Base-by-base conservation (phyloP, 257 asterid species). In the Cruciata laevipes region DNA sequence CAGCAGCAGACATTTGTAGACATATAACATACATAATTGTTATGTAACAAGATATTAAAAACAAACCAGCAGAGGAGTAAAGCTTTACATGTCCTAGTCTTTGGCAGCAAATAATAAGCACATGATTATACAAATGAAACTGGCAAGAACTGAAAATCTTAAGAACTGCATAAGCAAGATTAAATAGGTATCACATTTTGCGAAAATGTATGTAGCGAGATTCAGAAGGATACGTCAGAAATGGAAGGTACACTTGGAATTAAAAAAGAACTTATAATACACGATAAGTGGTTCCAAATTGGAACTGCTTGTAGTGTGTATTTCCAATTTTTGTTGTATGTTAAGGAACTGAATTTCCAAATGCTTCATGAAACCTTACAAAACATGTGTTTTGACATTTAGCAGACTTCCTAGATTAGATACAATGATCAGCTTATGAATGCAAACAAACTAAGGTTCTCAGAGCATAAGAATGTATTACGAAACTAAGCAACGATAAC, bases 401-500 rank as follows among this genome's bases (percentile, higher is more conserved):
- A 44, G 37, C 21, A n/a, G 18, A 42, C 16, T 40, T 27, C 20
- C 38, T 38, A 12, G 18, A 17, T 18, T 18, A 9, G 65, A 20
- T n/a, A 71, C 18, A 21, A 56, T 4, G 7, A 37, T 37, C 49
- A 35, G 3, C 16, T n/a, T 1, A 11, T 63, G 27, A 38, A 68
- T 38, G 55, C 65, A 57, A 57, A 58, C 27, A 67, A 17, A 18
- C 42, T 23, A 13, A 33, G 68, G 59, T 31, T 61, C 68, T 8
- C 32, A 20, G 32, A 59, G 23, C 17, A 27, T 31, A 31, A 10
- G 32, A 10, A 11, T 1, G 7, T 8, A 30, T 24, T 53, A 6
- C 17, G 56, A 11, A 35, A 65, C 53, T 24, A 35, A 7, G 14
- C 52, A 64, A 61, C 27, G 73, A 57, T 52, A 77, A 62, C 79